A percentile compares a stretch with the other conserved stretches of the same genome.
phyloP scores from a whole-genome alignment of 768 basidiomycete species.

The Filobasidium wieringae region DNA sequence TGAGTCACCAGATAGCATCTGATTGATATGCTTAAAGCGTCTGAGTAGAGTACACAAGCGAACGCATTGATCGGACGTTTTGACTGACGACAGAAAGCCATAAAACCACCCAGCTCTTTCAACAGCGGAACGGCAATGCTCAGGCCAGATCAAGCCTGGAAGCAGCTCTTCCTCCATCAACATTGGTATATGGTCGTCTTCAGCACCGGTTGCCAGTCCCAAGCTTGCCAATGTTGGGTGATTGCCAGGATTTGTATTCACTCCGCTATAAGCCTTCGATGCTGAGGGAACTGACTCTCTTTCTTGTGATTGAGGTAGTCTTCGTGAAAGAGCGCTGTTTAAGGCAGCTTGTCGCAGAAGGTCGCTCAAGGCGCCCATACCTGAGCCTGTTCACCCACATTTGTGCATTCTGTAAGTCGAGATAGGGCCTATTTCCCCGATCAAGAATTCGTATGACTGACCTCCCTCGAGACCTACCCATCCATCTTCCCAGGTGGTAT shows the following conservation, averaged over 20 bases:
- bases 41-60: slow-evolving; percentile 17
- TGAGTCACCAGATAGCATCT: slow-evolving; percentile 80
- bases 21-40: not conserved
- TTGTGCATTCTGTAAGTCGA: too few species aligned
- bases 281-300: not conserved
- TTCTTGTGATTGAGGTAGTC: not conserved
- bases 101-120: slow-evolving; percentile 34
- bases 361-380: slow-evolving; percentile 58
- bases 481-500: slow-evolving; percentile 63
- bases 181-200: slow-evolving; percentile 50
- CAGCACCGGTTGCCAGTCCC: slow-evolving; percentile 39
- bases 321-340: not conserved
- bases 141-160: slow-evolving; percentile 19
- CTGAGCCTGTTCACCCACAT: slow-evolving; percentile 81
- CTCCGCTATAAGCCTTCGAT: not conserved
- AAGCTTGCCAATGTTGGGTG: slow-evolving; percentile 8
- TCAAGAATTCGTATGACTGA: too few species aligned
- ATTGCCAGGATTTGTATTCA: not conserved
- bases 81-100: slow-evolving; percentile 30
- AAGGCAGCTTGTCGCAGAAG: slow-evolving; percentile 44
- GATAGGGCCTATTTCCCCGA: too few species aligned
- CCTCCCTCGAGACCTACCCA: slow-evolving; percentile 79
- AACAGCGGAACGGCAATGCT: slow-evolving; percentile 19
- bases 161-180: slow-evolving; percentile 35
- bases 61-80: too few species aligned